Percentiles rank a stretch among this genome's conserved stretches.
Conservation (phyloP, 1,139 yeast genomes). For the Debaryomyces psychrophilus region DNA sequence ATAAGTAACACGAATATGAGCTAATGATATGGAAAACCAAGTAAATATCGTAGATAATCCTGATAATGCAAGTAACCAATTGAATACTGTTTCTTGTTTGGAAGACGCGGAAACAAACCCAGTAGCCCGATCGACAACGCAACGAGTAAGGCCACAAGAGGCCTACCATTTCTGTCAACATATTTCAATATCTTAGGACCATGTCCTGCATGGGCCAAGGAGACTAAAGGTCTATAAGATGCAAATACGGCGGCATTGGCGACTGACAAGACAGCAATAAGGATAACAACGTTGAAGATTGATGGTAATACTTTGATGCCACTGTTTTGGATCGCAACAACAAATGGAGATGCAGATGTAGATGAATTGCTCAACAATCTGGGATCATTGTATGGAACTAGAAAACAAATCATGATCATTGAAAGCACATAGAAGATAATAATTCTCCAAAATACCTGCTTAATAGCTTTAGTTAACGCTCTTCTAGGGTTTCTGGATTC, state of each 20-base stretch:
- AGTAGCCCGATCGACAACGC: slow-evolving; percentile 34
- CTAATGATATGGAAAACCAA: slow-evolving; percentile 37
- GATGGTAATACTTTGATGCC: slow-evolving; percentile 37
- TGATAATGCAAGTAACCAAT: slow-evolving; percentile 41
- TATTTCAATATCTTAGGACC: slow-evolving; percentile 36
- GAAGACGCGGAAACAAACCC: slow-evolving; percentile 38
- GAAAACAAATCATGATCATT: slow-evolving; percentile 49
- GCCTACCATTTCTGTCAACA: slow-evolving; percentile 26
- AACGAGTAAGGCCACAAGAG: slow-evolving; percentile 31
- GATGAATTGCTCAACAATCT: slow-evolving; percentile 17
- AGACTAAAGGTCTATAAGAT: slow-evolving; percentile 34
- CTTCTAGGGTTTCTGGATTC: slow-evolving; percentile 74
- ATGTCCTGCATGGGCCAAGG: slow-evolving; percentile 37
- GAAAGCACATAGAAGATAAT: slow-evolving; percentile 58
- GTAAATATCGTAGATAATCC: slow-evolving; percentile 43
- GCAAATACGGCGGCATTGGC: slow-evolving; percentile 40
- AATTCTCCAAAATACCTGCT: slow-evolving; percentile 75
- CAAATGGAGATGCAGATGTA: slow-evolving; percentile 23
- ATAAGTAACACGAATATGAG: slow-evolving; percentile 25
- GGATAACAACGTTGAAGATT: slow-evolving; percentile 36
- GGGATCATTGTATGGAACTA: slow-evolving; percentile 37
- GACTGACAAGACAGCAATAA: slow-evolving; percentile 36
- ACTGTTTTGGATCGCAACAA: slow-evolving; percentile 28
- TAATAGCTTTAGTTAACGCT: slow-evolving; percentile 72
- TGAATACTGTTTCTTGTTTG: slow-evolving; percentile 32